Evolutionary conservation across 179 eudicot species (phyloP).

Genomic region (Beta corolliflora): DNA sequence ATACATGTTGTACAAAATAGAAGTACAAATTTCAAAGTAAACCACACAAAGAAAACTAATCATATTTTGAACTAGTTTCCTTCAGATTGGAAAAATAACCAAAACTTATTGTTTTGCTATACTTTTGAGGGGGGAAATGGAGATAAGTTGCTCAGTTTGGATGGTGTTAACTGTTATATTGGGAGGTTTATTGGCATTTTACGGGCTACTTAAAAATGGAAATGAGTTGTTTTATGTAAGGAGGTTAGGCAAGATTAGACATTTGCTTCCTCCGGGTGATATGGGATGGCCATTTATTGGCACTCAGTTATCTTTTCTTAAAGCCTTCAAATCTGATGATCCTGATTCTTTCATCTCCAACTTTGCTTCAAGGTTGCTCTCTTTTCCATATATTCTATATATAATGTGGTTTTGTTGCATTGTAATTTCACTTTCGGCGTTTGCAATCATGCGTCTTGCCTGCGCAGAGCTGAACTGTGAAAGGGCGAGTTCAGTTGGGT

Average conservation of each 20-base stretch:
- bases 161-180: constrained; percentile 16
- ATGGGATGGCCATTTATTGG: constrained; percentile 60
- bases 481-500: no score
- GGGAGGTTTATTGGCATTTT: constrained; percentile 25
- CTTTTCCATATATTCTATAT: not conserved
- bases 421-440: no score
- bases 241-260: constrained; percentile 27
- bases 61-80: not conserved
- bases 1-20: not conserved
- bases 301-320: constrained; percentile 46
- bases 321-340: constrained; percentile 38
- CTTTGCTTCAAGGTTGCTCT: constrained; percentile 33
- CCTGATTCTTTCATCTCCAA: constrained; percentile 52
- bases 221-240: constrained; percentile 43
- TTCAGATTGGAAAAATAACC: no score
- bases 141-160: constrained; percentile 18
- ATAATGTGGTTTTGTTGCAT: no score
- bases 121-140: constrained; percentile 4
- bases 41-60: not conserved
- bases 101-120: no score
- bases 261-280: constrained; percentile 50
- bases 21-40: not conserved
- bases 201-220: constrained; percentile 32
- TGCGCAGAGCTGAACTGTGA: no score
- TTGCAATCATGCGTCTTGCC: no score